These are phyloP conservation scores for Aurantiochytrium sp. DNA, from an alignment of 108 stramenopile genomes.

Conservation along the genomic window DNA sequence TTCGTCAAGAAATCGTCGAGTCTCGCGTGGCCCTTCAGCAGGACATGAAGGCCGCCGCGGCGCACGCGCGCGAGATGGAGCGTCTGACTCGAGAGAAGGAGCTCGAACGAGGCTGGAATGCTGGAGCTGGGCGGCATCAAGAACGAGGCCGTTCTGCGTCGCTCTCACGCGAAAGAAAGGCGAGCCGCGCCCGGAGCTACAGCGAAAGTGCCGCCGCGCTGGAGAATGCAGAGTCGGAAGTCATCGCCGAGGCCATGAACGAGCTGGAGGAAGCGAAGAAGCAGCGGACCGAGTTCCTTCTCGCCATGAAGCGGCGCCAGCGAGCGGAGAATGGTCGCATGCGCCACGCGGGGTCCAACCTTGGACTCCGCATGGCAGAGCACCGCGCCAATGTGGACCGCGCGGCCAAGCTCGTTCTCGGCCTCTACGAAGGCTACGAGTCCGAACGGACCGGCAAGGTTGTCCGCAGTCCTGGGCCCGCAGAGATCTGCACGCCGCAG, in stretches of 20 bases:
- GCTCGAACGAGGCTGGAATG: conserved; percentile 1
- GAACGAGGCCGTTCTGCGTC: too few species aligned
- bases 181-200: background rate
- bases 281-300: background rate
- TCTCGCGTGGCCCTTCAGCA: background rate
- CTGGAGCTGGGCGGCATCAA: background rate
- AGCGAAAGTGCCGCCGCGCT: background rate
- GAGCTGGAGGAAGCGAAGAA: background rate
- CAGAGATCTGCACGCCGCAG: background rate
- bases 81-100: background rate
- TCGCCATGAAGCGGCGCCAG: background rate
- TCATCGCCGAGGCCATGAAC: background rate
- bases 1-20: background rate
- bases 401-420: background rate
- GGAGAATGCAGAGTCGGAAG: background rate
- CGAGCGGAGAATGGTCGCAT: background rate
- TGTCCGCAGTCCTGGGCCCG: background rate
- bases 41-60: background rate
- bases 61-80: background rate
- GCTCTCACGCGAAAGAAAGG: background rate
- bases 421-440: conserved; percentile 10
- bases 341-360: background rate
- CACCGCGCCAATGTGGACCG: background rate
- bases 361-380: background rate
- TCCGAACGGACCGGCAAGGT: background rate